Percentiles rank a stretch among this genome's conserved stretches.
phyloP scores from a whole-genome alignment of 2,329 filamentous ascomycete genomes.

The Pestalotiopsis fici region DNA sequence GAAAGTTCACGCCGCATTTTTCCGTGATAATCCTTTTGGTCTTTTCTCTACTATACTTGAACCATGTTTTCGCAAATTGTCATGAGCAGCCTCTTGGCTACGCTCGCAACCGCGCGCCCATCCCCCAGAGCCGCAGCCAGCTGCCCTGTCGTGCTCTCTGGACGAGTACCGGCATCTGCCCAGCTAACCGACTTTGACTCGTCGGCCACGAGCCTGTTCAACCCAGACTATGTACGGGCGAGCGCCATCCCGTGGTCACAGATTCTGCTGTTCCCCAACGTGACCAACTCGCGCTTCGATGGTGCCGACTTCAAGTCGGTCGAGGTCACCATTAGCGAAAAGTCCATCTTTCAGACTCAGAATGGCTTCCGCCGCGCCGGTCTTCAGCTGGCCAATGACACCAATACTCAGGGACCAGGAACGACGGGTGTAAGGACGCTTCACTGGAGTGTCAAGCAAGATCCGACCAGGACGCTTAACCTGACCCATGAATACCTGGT shows the following conservation, averaged over 20 bases:
- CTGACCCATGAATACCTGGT: slow-evolving; percentile 34
- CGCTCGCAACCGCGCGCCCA: not conserved
- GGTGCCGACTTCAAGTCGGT: slow-evolving; percentile 34
- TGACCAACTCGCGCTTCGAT: slow-evolving; percentile 39
- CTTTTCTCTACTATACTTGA: not conserved
- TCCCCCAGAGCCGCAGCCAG: slow-evolving; percentile 16
- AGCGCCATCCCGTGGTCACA: slow-evolving; percentile 26
- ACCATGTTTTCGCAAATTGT: slow-evolving; percentile 1
- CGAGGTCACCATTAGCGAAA: slow-evolving; percentile 45
- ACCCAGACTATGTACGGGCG: slow-evolving; percentile 29
- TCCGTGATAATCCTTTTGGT: too few species aligned
- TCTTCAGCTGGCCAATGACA: slow-evolving; percentile 41
- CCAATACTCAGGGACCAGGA: slow-evolving; percentile 38
- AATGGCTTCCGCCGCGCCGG: slow-evolving; percentile 47
- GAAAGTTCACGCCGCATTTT: too few species aligned
- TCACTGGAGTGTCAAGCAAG: slow-evolving; percentile 32
- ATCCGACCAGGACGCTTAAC: slow-evolving; percentile 26
- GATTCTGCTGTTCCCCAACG: slow-evolving; percentile 26
- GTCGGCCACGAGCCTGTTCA: slow-evolving; percentile 28
- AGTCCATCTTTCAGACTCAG: slow-evolving; percentile 45
- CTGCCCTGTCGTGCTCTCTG: slow-evolving; percentile 27
- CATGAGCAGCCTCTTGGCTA: not conserved
- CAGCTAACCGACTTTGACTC: slow-evolving; percentile 30
- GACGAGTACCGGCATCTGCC: slow-evolving; percentile 23
- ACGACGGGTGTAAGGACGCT: slow-evolving; percentile 28